phyloP scores from a whole-genome alignment of 2,329 filamentous ascomycete genomes.

The Aspergillus versicolor region DNA sequence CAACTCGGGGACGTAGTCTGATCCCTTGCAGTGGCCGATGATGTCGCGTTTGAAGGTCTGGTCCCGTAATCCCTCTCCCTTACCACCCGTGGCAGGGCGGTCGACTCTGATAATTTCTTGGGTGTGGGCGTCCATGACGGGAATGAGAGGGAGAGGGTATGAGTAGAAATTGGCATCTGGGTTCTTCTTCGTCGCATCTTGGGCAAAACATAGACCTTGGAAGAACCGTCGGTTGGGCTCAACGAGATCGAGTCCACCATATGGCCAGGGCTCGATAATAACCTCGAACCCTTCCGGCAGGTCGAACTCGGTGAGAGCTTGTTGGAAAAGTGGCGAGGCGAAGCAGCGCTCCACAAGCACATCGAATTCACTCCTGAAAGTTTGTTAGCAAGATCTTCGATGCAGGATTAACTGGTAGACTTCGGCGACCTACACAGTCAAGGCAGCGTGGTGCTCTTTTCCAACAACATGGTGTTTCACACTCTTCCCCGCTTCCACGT shows the following conservation, averaged over 20 bases:
- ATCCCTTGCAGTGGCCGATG: conserved; percentile 53
- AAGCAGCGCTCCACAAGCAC: conserved; percentile 50
- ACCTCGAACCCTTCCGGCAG: conserved; percentile 57
- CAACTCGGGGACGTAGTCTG: conserved; percentile 54
- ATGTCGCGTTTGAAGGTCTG: conserved; percentile 45
- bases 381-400: not conserved
- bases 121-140: conserved; percentile 60
- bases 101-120: conserved; percentile 58
- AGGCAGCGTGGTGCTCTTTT: conserved; percentile 48
- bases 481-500: conserved; percentile 44
- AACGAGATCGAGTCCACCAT: conserved; percentile 52
- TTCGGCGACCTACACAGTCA: conserved; percentile 43
- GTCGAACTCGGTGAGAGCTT: conserved; percentile 51
- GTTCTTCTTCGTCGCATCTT: conserved; percentile 42
- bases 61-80: conserved; percentile 48
- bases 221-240: conserved; percentile 53
- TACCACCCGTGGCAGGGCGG: conserved; percentile 54
- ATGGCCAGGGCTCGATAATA: conserved; percentile 58
- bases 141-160: conserved; percentile 53
- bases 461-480: conserved; percentile 49
- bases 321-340: conserved; percentile 53
- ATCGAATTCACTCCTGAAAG: conserved; percentile 47
- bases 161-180: conserved; percentile 63
- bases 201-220: conserved; percentile 54
- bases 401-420: no score